phyloP scores from a whole-genome alignment of 176 grass and related monocot species.

The Calamus simplicifolius region DNA sequence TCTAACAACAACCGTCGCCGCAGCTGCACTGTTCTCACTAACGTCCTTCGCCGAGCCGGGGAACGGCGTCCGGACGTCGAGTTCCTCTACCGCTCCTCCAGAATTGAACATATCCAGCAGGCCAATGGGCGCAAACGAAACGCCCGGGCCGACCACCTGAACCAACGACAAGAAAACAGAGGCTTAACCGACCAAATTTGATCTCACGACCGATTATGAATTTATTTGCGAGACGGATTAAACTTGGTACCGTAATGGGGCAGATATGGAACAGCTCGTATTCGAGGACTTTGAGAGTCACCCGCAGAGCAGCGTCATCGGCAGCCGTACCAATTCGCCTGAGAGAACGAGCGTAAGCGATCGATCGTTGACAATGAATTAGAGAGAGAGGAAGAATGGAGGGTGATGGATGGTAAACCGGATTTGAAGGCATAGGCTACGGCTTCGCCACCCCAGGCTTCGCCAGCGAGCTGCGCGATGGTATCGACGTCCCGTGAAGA shows the following conservation, averaged over 20 bases:
- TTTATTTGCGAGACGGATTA: no score
- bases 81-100: conserved; percentile 62
- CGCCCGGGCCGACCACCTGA: conserved; percentile 13
- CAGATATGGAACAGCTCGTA: conserved; percentile 77
- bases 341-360: neutral
- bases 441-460: conserved; percentile 34
- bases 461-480: conserved; percentile 21
- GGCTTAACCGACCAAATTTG: no score
- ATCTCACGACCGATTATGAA: neutral
- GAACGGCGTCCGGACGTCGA: conserved; percentile 1
- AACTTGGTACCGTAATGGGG: conserved; percentile 28
- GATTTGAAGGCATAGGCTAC: conserved; percentile 43
- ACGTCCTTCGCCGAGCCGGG: neutral
- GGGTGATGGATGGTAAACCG: conserved; percentile 9
- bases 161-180: neutral
- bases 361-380: no score
- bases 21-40: neutral
- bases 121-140: conserved; percentile 43
- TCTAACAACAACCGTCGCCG: conserved; percentile 21
- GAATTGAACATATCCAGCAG: conserved; percentile 85
- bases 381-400: no score
- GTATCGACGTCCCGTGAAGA: conserved; percentile 39
- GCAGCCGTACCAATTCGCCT: conserved; percentile 52
- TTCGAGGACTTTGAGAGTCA: conserved; percentile 61
- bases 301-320: conserved; percentile 35